phyloP scores from a whole-genome alignment of 768 basidiomycete species.

The Macrolepiota albuminosa region DNA sequence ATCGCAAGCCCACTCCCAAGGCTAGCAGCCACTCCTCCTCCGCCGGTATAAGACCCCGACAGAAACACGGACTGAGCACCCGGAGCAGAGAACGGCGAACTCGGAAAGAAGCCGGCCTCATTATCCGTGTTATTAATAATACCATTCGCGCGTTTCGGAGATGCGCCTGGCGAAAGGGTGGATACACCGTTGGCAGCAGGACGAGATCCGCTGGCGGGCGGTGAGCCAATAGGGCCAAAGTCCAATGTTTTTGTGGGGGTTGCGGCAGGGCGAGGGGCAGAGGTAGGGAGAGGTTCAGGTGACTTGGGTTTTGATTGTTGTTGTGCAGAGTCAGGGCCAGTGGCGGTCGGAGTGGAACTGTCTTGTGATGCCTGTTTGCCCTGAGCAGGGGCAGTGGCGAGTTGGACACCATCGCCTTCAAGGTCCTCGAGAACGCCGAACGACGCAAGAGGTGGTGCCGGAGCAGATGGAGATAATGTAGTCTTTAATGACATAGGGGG shows the following conservation, averaged over 20 bases:
- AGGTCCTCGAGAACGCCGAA: conserved; percentile 64
- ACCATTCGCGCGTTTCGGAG: conserved; percentile 36
- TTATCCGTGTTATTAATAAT: conserved; percentile 29
- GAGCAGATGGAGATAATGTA: conserved; percentile 69
- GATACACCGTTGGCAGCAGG: conserved; percentile 15
- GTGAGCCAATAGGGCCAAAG: conserved; percentile 82
- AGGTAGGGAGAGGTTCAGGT: conserved; percentile 51
- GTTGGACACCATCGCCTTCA: conserved; percentile 33
- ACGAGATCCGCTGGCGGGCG: conserved; percentile 45
- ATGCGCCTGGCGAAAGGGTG: conserved; percentile 52
- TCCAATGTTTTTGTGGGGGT: conserved; percentile 38
- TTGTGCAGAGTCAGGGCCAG: neutral
- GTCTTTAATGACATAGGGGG: conserved; percentile 66
- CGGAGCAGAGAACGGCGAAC: conserved; percentile 77
- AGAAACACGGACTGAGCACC: conserved; percentile 57
- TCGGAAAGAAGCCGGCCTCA: conserved; percentile 36
- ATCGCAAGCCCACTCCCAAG: conserved; percentile 51
- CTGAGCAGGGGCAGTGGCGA: conserved; percentile 41
- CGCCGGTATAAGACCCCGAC: conserved; percentile 26
- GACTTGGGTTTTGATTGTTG: conserved; percentile 27
- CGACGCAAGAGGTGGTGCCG: conserved; percentile 72
- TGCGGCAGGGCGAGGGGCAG: conserved; percentile 46
- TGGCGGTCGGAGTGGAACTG: conserved; percentile 1
- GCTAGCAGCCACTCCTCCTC: conserved; percentile 57
- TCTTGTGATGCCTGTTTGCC: conserved; percentile 23